Evolutionary conservation across 805 yeast genomes (phyloP).

Genomic region (Yarrowia alimentaria): DNA sequence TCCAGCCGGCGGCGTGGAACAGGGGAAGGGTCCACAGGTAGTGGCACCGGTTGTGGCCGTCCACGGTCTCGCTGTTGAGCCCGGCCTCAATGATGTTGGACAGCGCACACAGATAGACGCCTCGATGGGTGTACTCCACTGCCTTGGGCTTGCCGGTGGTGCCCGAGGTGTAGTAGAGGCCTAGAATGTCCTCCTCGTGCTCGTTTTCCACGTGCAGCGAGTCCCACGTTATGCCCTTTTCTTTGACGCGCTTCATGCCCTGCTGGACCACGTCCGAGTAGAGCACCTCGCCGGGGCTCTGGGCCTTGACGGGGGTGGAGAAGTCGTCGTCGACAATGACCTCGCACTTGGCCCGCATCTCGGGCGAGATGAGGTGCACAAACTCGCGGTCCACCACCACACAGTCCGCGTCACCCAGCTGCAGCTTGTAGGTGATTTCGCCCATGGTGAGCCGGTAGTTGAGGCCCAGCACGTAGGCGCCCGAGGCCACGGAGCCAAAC

Average conservation of each 20-base stretch:
- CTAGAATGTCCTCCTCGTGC: slow-evolving; percentile 34
- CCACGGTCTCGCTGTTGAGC: slow-evolving; percentile 36
- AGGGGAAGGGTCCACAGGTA: slow-evolving; percentile 43
- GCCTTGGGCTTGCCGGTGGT: slow-evolving; percentile 43
- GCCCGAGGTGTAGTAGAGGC: slow-evolving; percentile 40
- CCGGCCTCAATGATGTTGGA: slow-evolving; percentile 39
- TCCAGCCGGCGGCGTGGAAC: slow-evolving; percentile 44
- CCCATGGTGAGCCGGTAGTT: slow-evolving; percentile 38
- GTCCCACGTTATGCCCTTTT: slow-evolving; percentile 31
- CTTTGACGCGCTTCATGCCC: slow-evolving; percentile 29
- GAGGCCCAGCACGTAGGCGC: slow-evolving; percentile 40
- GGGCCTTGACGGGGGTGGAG: background rate
- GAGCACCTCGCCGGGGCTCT: slow-evolving; percentile 25
- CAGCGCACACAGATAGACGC: slow-evolving; percentile 39
- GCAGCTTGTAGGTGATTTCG: slow-evolving; percentile 38
- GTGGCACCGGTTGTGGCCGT: slow-evolving; percentile 36
- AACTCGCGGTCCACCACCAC: slow-evolving; percentile 38
- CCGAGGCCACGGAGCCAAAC: slow-evolving; percentile 40
- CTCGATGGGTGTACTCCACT: slow-evolving; percentile 42
- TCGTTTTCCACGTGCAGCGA: slow-evolving; percentile 32
- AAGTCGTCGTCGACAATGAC: slow-evolving; percentile 33
- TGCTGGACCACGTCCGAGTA: slow-evolving; percentile 31
- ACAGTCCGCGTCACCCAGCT: slow-evolving; percentile 37
- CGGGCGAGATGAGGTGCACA: slow-evolving; percentile 32
- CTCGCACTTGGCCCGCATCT: slow-evolving; percentile 8